These are phyloP conservation scores for Eucalyptus albens DNA, from an alignment of 345 rosid species.

Conservation along the genomic window DNA sequence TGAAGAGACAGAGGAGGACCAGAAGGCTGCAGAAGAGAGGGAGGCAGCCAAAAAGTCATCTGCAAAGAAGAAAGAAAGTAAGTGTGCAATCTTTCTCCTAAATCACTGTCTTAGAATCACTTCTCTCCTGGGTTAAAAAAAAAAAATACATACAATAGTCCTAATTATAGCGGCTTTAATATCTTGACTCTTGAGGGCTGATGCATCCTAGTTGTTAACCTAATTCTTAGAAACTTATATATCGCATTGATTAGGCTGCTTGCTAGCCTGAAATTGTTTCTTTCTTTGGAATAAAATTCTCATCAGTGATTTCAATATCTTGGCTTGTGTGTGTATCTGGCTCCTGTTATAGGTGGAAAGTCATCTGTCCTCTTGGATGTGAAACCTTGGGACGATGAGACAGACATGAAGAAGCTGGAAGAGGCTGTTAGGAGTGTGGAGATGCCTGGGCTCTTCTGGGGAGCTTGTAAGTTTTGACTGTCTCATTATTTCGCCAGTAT, in stretches of 20 bases:
- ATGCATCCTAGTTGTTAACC: not conserved
- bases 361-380: slow-evolving; percentile 88
- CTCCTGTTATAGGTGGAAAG: slow-evolving; percentile 54
- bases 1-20: slow-evolving; percentile 94
- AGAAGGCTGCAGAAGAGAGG: slow-evolving; percentile 90
- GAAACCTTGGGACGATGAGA: slow-evolving; percentile 98
- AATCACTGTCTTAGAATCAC: not conserved
- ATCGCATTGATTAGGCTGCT: not conserved
- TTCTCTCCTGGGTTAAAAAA: not conserved
- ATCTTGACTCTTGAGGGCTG: not conserved
- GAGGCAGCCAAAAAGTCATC: slow-evolving; percentile 66
- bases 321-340: not conserved
- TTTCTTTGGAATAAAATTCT: not conserved
- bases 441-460: slow-evolving; percentile 91
- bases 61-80: not conserved
- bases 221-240: not conserved
- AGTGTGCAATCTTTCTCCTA: not conserved
- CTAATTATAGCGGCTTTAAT: not conserved
- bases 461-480: slow-evolving; percentile 62
- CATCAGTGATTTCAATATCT: not conserved
- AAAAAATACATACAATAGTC: not conserved
- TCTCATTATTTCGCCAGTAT: not conserved
- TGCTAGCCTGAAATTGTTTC: not conserved
- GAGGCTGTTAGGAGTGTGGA: slow-evolving; percentile 51
- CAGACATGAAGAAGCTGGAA: slow-evolving; percentile 94